These are phyloP conservation scores for Solanum bulbocastanum DNA, from an alignment of 257 asterid genomes.

Conservation along the genomic window DNA sequence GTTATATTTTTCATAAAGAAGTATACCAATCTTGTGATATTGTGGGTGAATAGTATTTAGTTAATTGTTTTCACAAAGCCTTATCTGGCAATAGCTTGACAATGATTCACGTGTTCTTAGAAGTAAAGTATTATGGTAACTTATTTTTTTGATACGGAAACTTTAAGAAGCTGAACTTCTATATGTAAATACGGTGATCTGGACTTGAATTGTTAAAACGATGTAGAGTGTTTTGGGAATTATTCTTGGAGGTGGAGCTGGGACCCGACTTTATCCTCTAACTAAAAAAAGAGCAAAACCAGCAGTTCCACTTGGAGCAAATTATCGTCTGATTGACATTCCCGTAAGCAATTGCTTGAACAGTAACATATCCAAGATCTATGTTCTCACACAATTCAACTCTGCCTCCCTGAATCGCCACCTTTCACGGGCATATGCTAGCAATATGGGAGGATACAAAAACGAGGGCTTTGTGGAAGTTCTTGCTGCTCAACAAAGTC, in stretches of 20 bases:
- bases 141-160: neutral
- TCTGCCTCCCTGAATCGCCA: conserved; percentile 97
- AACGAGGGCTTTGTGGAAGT: conserved; percentile 95
- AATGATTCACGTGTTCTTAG: neutral
- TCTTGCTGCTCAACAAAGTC: conserved; percentile 98
- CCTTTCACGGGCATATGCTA: conserved; percentile 86
- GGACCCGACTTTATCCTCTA: conserved; percentile 87
- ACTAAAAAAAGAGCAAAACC: conserved; percentile 96
- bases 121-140: neutral
- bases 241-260: conserved; percentile 96
- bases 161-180: neutral
- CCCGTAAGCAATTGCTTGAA: conserved; percentile 97
- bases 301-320: conserved; percentile 96
- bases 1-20: neutral
- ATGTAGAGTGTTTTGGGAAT: conserved; percentile 88
- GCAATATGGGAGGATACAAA: conserved; percentile 86
- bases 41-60: neutral
- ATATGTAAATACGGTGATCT: neutral
- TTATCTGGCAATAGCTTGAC: neutral
- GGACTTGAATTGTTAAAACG: neutral
- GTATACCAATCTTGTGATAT: neutral
- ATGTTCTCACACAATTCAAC: conserved; percentile 91
- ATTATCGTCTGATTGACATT: conserved; percentile 82
- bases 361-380: conserved; percentile 82
- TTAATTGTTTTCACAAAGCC: neutral